Evolutionary conservation across 2,329 filamentous ascomycete genomes (phyloP).

Genomic region (Beauveria varroae): DNA sequence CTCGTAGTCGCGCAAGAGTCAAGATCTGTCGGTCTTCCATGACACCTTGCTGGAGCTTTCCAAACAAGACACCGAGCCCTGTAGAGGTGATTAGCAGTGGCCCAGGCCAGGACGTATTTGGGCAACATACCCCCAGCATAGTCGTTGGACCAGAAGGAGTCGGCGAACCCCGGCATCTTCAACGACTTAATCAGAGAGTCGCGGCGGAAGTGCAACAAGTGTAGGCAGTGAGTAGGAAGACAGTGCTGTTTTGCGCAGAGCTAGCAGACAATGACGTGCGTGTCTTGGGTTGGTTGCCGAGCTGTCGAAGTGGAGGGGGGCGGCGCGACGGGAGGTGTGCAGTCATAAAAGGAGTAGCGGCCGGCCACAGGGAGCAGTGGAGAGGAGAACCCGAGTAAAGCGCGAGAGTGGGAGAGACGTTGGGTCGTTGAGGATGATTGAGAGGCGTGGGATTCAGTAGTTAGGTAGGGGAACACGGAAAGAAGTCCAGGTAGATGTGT

Average conservation of each 20-base stretch:
- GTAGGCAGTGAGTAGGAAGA: not conserved
- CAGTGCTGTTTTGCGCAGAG: not conserved
- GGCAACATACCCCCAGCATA: constrained; percentile 73
- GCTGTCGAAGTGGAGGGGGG: not conserved
- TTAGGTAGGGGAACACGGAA: not conserved
- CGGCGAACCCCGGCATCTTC: constrained; percentile 80
- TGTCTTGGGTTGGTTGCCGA: not conserved
- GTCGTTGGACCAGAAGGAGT: constrained; percentile 97
- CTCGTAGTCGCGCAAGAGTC: constrained; percentile 85
- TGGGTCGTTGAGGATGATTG: not conserved
- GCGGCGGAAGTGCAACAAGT: not conserved
- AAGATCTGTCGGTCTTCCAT: constrained; percentile 92
- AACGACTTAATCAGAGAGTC: constrained; percentile 13
- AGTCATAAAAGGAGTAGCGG: not conserved
- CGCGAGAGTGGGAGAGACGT: not conserved
- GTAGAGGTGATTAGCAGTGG: constrained; percentile 14
- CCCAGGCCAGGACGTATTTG: not conserved
- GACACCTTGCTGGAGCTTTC: constrained; percentile 93
- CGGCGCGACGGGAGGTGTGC: not conserved
- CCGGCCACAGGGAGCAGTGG: not conserved
- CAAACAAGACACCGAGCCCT: constrained; percentile 88
- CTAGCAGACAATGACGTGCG: not conserved
- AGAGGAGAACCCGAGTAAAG: not conserved
- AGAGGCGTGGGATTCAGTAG: not conserved
- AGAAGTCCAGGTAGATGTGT: not conserved